Percentiles rank a stretch among this genome's conserved stretches.
phyloP scores from a whole-genome alignment of 768 basidiomycete species.

The Auriscalpium orientale region DNA sequence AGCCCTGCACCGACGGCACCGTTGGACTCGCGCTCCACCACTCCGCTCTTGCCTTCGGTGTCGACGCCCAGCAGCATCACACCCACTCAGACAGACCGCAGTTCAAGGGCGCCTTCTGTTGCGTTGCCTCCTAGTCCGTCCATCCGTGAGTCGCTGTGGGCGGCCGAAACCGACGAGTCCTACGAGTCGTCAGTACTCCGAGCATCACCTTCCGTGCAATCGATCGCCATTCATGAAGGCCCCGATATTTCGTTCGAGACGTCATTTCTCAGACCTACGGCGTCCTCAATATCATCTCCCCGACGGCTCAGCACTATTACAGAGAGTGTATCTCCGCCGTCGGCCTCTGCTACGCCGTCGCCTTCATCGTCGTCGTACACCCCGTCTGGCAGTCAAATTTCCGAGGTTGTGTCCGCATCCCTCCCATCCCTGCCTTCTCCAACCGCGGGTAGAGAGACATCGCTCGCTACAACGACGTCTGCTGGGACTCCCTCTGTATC shows the following conservation, averaged over 20 bases:
- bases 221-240: conserved; percentile 46
- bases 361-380: conserved; percentile 34
- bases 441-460: conserved; percentile 25
- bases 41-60: conserved; percentile 13
- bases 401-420: conserved; percentile 25
- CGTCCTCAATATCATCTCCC: conserved; percentile 21
- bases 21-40: conserved; percentile 18
- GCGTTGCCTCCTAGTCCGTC: conserved; percentile 33
- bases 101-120: conserved; percentile 22
- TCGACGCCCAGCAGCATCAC: conserved; percentile 12
- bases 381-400: conserved; percentile 37
- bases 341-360: conserved; percentile 26
- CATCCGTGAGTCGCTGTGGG: conserved; percentile 45
- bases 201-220: conserved; percentile 59
- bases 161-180: conserved; percentile 54
- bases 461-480: conserved; percentile 14
- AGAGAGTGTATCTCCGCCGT: conserved; percentile 17
- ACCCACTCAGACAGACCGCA: conserved; percentile 6
- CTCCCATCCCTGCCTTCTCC: conserved; percentile 23
- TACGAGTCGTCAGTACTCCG: conserved; percentile 73
- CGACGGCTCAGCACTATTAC: conserved; percentile 16
- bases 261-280: conserved; percentile 62
- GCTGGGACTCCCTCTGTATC: conserved; percentile 8
- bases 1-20: conserved; percentile 19
- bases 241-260: conserved; percentile 65